A percentile compares a stretch with the other conserved stretches of the same genome.
phyloP scores from a whole-genome alignment of 2,329 filamentous ascomycete species.

The Pseudodiploospora longispora region DNA sequence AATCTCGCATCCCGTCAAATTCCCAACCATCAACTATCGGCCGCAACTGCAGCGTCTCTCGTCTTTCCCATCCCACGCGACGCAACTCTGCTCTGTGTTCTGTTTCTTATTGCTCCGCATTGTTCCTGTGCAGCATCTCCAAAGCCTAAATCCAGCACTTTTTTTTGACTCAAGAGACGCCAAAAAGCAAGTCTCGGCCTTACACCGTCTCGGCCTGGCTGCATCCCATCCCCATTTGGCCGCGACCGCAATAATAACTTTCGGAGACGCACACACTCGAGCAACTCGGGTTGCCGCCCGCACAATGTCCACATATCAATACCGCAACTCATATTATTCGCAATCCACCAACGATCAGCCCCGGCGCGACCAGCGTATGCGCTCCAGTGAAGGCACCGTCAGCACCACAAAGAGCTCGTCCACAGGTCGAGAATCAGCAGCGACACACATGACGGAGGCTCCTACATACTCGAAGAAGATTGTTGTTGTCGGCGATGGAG shows the following conservation, averaged over 20 bases:
- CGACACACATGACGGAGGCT: constrained; percentile 80
- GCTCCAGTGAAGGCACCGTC: constrained; percentile 83
- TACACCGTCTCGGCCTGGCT: not conserved
- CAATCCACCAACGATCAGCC: constrained; percentile 27
- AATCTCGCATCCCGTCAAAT: no score
- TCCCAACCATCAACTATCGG: no score
- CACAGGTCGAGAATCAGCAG: constrained; percentile 67
- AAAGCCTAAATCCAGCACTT: no score
- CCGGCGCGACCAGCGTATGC: constrained; percentile 44
- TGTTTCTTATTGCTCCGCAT: no score
- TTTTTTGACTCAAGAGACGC: no score
- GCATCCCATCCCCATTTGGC: no score
- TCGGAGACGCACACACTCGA: constrained; percentile 1
- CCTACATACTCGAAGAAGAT: constrained; percentile 98
- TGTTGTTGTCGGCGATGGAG: constrained; percentile 94
- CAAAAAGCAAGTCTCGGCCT: no score
- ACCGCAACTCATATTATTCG: constrained; percentile 47
- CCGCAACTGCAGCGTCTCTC: no score
- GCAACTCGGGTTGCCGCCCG: not conserved
- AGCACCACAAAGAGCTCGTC: constrained; percentile 75
- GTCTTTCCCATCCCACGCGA: no score
- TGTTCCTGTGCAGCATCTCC: no score
- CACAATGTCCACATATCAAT: constrained; percentile 45
- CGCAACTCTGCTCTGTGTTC: no score
- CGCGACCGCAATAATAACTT: no score